Percentiles rank a stretch among this genome's conserved stretches.
Conservation (phyloP, 2,329 filamentous ascomycete species). For the Epichloe festucae region DNA sequence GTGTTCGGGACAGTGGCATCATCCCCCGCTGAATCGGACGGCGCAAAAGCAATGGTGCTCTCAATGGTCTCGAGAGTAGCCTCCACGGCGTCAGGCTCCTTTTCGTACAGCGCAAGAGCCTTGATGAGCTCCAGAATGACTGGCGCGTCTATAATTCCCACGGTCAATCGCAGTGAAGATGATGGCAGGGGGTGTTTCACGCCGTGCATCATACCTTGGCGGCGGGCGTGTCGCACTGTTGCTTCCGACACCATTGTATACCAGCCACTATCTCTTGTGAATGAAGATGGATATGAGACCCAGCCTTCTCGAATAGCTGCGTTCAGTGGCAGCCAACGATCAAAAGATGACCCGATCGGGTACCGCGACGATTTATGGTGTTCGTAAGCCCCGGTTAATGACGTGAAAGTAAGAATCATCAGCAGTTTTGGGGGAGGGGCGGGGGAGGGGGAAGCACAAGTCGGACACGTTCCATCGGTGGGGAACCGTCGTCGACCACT, state of each 20-base stretch:
- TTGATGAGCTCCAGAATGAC: slow-evolving; percentile 71
- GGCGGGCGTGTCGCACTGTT: slow-evolving; percentile 35
- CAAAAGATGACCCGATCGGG: too few relatives aligned
- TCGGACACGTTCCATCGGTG: too few relatives aligned
- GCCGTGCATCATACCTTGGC: slow-evolving; percentile 34
- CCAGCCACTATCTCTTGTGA: too few relatives aligned
- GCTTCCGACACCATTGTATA: slow-evolving; percentile 5
- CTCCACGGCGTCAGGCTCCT: slow-evolving; percentile 58
- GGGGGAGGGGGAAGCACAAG: too few relatives aligned
- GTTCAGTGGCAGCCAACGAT: too few relatives aligned
- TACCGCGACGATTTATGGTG: too few relatives aligned
- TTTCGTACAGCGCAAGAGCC: slow-evolving; percentile 80
- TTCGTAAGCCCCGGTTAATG: too few relatives aligned
- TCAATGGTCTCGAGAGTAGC: slow-evolving; percentile 65
- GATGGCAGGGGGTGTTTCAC: background rate
- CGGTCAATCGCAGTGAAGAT: background rate
- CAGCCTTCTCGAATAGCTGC: too few relatives aligned
- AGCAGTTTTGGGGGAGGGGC: too few relatives aligned
- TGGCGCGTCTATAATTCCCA: slow-evolving; percentile 50
- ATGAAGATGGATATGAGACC: too few relatives aligned
- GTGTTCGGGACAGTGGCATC: slow-evolving; percentile 26
- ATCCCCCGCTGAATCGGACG: slow-evolving; percentile 30
- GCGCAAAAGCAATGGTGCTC: slow-evolving; percentile 66
- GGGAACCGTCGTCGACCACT: too few relatives aligned
- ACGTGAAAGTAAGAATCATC: too few relatives aligned